A percentile compares a stretch with the other conserved stretches of the same genome.
Evolutionary conservation across 192 early-diverging fungal genomes (phyloP).

Genomic region (Coemansia sp.): DNA sequence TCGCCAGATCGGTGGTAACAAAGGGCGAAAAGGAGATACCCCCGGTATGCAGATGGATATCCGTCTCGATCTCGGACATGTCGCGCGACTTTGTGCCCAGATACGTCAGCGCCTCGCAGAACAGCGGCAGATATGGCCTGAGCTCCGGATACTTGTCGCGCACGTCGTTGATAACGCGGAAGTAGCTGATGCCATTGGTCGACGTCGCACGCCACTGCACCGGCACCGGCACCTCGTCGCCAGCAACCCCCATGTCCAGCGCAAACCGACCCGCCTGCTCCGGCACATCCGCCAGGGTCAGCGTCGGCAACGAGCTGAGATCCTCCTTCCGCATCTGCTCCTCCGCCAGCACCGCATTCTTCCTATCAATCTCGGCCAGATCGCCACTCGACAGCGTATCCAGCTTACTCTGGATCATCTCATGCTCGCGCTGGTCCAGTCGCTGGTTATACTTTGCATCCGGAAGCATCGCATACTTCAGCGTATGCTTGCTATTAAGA

Average conservation of each 20-base stretch:
- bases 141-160: slow-evolving; percentile 63
- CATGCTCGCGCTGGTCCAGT: slow-evolving; percentile 62
- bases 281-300: slow-evolving; percentile 77
- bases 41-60: slow-evolving; percentile 79
- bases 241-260: slow-evolving; percentile 45
- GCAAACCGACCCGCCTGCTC: slow-evolving; percentile 57
- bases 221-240: slow-evolving; percentile 36
- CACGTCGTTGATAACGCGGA: slow-evolving; percentile 68
- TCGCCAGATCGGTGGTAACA: slow-evolving; percentile 62
- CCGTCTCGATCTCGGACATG: slow-evolving; percentile 84
- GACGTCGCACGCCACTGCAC: slow-evolving; percentile 74
- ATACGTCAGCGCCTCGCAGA: slow-evolving; percentile 64
- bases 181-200: slow-evolving; percentile 92
- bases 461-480: slow-evolving; percentile 83
- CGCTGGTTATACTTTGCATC: slow-evolving; percentile 60
- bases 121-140: slow-evolving; percentile 72
- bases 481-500: slow-evolving; percentile 70
- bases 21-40: slow-evolving; percentile 73
- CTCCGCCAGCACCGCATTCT: slow-evolving; percentile 64
- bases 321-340: slow-evolving; percentile 77
- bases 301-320: slow-evolving; percentile 75
- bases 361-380: slow-evolving; percentile 58
- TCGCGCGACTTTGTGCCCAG: slow-evolving; percentile 61
- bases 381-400: slow-evolving; percentile 59
- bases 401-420: slow-evolving; percentile 63